Evolutionary conservation across 768 basidiomycete species (phyloP).

Genomic region (Termitomyces sp.): DNA sequence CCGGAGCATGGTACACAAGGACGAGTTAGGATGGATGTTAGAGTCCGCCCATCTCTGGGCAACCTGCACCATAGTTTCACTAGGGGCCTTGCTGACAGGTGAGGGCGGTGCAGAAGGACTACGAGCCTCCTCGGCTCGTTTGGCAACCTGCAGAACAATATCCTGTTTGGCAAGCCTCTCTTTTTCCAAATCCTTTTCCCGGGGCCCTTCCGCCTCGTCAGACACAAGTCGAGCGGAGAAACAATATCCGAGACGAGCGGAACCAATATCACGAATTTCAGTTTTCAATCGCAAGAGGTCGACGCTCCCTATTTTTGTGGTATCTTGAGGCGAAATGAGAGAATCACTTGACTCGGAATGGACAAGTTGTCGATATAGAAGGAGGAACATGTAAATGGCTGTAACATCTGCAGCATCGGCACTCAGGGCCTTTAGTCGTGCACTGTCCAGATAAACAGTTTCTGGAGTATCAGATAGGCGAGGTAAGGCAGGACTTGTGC

Average conservation of each 20-base stretch:
- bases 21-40: constrained; percentile 57
- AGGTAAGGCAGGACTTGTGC: constrained; percentile 18
- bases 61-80: constrained; percentile 48
- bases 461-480: constrained; percentile 57
- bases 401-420: constrained; percentile 72
- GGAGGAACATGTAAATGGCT: constrained; percentile 72
- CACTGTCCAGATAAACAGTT: constrained; percentile 75
- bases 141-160: constrained; percentile 72
- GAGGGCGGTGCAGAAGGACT: constrained; percentile 18
- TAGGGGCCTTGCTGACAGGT: constrained; percentile 34
- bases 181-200: constrained; percentile 38
- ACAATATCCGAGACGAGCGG: constrained; percentile 56
- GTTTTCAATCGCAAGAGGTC: constrained; percentile 60
- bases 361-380: constrained; percentile 75
- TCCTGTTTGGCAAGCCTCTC: constrained; percentile 57
- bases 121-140: constrained; percentile 52
- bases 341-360: constrained; percentile 39
- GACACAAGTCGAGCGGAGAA: constrained; percentile 31
- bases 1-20: constrained; percentile 56
- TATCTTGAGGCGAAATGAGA: constrained; percentile 20
- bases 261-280: constrained; percentile 72
- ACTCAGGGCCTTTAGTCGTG: constrained; percentile 60
- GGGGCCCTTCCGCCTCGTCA: constrained; percentile 16
- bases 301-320: constrained; percentile 40
- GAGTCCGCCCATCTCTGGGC: constrained; percentile 69